These are phyloP conservation scores for Gymnopilus dilepis DNA, from an alignment of 768 basidiomycete genomes.

Conservation along the genomic window DNA sequence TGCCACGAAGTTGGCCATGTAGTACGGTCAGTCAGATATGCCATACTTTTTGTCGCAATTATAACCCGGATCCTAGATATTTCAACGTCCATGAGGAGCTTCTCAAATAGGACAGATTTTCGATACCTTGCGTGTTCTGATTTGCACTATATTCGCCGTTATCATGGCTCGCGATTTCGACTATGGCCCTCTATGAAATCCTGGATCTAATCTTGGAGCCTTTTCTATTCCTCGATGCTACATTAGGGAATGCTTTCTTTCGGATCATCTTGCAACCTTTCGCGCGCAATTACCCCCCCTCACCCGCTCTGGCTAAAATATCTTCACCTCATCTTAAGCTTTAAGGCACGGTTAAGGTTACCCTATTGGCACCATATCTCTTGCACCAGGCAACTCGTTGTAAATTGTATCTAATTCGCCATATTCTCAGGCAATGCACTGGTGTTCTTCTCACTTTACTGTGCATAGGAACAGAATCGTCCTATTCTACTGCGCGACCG, in stretches of 20 bases:
- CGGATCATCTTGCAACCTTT: not conserved
- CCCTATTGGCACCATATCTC: no score
- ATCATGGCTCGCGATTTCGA: not conserved
- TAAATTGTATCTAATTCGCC: not conserved
- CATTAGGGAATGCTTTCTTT: not conserved
- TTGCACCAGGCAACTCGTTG: no score
- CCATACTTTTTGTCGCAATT: not conserved
- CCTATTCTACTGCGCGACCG: not conserved
- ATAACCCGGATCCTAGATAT: conserved; percentile 25
- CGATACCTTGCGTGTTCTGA: not conserved
- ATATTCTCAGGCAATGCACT: not conserved
- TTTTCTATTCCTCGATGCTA: not conserved
- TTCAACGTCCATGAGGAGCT: conserved; percentile 39
- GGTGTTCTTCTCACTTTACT: not conserved
- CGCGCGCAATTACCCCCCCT: not conserved
- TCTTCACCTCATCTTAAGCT: not conserved
- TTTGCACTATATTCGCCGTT: not conserved
- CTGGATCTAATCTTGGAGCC: not conserved
- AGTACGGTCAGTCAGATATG: conserved; percentile 57
- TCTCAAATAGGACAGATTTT: conserved; percentile 21
- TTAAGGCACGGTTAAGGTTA: not conserved
- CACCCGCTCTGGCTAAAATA: not conserved
- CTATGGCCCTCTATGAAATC: not conserved
- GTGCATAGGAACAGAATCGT: not conserved
- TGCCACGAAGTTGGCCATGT: conserved; percentile 71